Evolutionary conservation across 139 green algal genomes (phyloP).

Genomic region (Pleodorina starrii): DNA sequence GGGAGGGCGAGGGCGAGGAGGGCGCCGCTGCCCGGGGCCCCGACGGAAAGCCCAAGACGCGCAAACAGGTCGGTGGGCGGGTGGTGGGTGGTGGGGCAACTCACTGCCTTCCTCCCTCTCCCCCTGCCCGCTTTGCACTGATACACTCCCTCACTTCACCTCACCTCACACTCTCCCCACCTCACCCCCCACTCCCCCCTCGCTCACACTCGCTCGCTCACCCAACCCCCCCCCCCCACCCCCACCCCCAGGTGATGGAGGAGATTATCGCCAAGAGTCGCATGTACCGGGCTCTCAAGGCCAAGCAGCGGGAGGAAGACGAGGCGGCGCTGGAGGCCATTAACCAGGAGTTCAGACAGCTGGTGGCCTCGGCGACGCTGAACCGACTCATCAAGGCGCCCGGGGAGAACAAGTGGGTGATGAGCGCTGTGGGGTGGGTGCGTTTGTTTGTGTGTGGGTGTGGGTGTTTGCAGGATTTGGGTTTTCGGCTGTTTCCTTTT

Average conservation of each 20-base stretch:
- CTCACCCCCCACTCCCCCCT: too few species aligned
- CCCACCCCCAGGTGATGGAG: constrained; percentile 90
- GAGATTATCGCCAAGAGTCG: constrained; percentile 98
- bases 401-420: constrained; percentile 66
- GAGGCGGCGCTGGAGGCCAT: constrained; percentile 81
- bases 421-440: too few species aligned
- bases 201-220: too few species aligned
- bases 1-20: constrained; percentile 47
- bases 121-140: too few species aligned
- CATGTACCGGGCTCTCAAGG: constrained; percentile 79
- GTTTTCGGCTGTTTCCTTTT: too few species aligned
- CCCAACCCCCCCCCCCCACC: too few species aligned
- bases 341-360: constrained; percentile 79
- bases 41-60: constrained; percentile 68
- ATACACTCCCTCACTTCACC: too few species aligned
- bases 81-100: too few species aligned
- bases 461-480: too few species aligned
- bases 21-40: constrained; percentile 4
- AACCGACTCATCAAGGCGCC: constrained; percentile 52
- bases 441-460: too few species aligned
- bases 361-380: constrained; percentile 60
- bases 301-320: constrained; percentile 91
- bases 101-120: too few species aligned
- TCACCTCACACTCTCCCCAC: too few species aligned
- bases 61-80: constrained; percentile 75